Conservation (phyloP, 1,284 basidiomycete genomes). For the Volvariella volvacea region DNA sequence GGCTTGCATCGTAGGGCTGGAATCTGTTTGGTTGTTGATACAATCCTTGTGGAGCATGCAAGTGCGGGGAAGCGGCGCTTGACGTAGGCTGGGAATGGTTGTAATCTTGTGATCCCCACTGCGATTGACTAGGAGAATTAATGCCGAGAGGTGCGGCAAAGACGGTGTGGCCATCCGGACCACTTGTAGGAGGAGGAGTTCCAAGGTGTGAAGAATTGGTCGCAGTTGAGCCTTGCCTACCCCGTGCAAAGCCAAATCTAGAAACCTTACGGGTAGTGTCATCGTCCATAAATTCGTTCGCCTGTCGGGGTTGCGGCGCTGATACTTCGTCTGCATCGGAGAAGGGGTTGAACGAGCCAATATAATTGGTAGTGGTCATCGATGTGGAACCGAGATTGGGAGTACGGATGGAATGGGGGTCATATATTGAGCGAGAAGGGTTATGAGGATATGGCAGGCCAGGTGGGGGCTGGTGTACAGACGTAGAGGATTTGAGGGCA, state of each 20-base stretch:
- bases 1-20: constrained; percentile 49
- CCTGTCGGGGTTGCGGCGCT: constrained; percentile 4
- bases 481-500: constrained; percentile 34
- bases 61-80: constrained; percentile 38
- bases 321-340: constrained; percentile 33
- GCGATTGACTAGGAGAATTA: constrained; percentile 25
- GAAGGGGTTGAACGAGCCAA: constrained; percentile 77
- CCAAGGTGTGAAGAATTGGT: constrained; percentile 54
- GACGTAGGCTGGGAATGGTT: constrained; percentile 36
- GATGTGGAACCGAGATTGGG: constrained; percentile 30
- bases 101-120: constrained; percentile 45
- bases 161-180: constrained; percentile 42
- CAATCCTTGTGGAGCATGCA: constrained; percentile 37
- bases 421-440: constrained; percentile 44
- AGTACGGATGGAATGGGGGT: constrained; percentile 37
- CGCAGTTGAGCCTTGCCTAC: constrained; percentile 51
- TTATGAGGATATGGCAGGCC: constrained; percentile 43
- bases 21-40: constrained; percentile 36
- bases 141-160: constrained; percentile 25
- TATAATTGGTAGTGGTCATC: constrained; percentile 34
- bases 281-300: constrained; percentile 55
- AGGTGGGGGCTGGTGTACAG: constrained; percentile 32
- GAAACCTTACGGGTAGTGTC: constrained; percentile 64
- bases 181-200: constrained; percentile 43
- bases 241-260: constrained; percentile 79